Evolutionary conservation across 2,329 filamentous ascomycete species (phyloP), one percentile per base, ranked within the genome.

Genomic region (Stylonectria norvegica): DNA sequence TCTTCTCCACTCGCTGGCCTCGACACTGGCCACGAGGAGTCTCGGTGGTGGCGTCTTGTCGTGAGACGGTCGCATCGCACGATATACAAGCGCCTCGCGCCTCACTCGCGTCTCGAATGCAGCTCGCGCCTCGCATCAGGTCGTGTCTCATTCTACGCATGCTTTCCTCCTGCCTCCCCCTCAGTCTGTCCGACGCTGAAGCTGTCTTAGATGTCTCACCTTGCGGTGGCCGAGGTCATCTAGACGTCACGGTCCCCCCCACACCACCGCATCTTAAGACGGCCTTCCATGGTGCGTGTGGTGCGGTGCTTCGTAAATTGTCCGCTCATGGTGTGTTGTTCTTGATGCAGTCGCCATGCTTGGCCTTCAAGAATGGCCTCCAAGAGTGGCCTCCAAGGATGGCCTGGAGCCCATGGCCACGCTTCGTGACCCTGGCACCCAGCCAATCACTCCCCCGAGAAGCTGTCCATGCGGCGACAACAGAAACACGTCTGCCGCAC

Each of bases 381-480:
- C 12, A 25, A 25, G 42, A 32, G 48, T 52, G 45, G 50, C 48
- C 45, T 38, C 32, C 40, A 20, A 22, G 43, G 47, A 52, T 52
- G 37, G 42, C n/a, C n/a, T n/a, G n/a, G n/a, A n/a, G n/a, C n/a
- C n/a, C n/a, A n/a, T n/a, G n/a, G n/a, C 34, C 28, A 45, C 41
- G 40, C 40, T 45, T 39, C 35, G 23, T 37, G 39, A 54, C 41
- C 45, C 37, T 48, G 33, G 36, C 39, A 11, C 25, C 17, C 36
- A 33, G 34, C 55, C 55, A 57, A 57, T 57, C 52, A 56, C 18
- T 17, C 31, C 28, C 29, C 20, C 18, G 20, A 40, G 18, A 34
- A 39, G 33, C 38, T 42, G 38, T 45, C 52, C 40, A 57, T 57
- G 54, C 55, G 55, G 55, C 55, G 55, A 56, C 52, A 57, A 55